These are phyloP conservation scores for Chromera velia DNA, from an alignment of 73 alveolate genomes.

Conservation along the genomic window DNA sequence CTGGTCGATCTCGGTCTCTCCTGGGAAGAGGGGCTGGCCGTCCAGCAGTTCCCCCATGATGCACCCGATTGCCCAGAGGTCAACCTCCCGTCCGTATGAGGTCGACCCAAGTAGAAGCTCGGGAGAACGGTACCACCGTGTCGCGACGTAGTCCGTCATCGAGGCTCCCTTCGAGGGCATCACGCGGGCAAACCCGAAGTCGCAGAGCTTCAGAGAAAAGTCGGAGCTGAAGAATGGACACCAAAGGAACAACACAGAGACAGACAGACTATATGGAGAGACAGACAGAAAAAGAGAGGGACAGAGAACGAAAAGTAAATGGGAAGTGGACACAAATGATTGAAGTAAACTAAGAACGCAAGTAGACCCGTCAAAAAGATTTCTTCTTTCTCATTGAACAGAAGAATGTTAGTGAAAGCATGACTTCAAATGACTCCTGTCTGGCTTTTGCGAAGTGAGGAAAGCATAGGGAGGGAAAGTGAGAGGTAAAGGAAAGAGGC, in stretches of 20 bases:
- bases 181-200: conserved; percentile 46
- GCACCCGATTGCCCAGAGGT: conserved; percentile 80
- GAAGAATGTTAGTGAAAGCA: too few relatives aligned
- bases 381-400: too few relatives aligned
- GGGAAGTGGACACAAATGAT: too few relatives aligned
- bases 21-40: conserved; percentile 80
- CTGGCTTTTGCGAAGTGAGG: too few relatives aligned
- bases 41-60: conserved; percentile 69
- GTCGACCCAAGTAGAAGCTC: conserved; percentile 70
- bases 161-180: conserved; percentile 9
- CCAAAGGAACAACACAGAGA: not conserved
- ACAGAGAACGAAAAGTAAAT: too few relatives aligned
- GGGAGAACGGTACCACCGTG: conserved; percentile 63
- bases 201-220: conserved; percentile 41
- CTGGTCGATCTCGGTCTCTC: conserved; percentile 69
- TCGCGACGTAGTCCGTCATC: not conserved
- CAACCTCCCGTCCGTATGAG: conserved; percentile 73
- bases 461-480: too few relatives aligned
- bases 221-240: not conserved
- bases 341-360: too few relatives aligned
- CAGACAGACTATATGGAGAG: not conserved
- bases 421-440: too few relatives aligned
- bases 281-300: too few relatives aligned
- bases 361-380: too few relatives aligned
- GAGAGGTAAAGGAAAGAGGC: too few relatives aligned